Percentiles rank a stretch among this genome's conserved stretches.
These are phyloP conservation scores for Neurospora sp. DNA, from an alignment of 495 filamentous ascomycete genomes.

Conservation along the genomic window DNA sequence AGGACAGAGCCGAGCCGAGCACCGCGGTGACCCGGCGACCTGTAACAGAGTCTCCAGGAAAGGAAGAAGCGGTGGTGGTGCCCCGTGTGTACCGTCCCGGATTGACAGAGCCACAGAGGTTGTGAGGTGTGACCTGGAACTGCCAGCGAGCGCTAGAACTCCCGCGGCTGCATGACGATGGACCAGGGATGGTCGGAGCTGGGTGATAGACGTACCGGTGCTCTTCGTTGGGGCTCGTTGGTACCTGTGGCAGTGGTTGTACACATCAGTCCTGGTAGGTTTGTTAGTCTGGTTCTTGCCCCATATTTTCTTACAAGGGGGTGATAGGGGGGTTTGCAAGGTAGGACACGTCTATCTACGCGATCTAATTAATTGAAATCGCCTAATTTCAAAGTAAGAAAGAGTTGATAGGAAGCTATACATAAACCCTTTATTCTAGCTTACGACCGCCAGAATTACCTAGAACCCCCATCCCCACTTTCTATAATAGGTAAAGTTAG, in stretches of 20 bases:
- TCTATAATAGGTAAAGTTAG: too few relatives aligned
- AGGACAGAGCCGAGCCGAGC: not conserved
- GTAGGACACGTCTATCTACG: too few relatives aligned
- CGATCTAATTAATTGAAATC: too few relatives aligned
- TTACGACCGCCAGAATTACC: too few relatives aligned
- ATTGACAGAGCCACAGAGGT: not conserved
- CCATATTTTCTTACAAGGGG: too few relatives aligned
- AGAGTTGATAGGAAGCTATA: too few relatives aligned
- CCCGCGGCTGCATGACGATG: not conserved
- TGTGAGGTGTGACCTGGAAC: not conserved
- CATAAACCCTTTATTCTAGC: too few relatives aligned
- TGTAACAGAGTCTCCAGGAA: not conserved
- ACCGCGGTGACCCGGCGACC: not conserved
- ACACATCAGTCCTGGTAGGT: too few relatives aligned
- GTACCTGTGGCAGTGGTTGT: not conserved
- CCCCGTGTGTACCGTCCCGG: not conserved
- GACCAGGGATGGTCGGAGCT: conserved; percentile 1
- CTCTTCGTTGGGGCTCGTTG: not conserved
- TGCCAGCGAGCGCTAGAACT: not conserved
- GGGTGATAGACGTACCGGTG: not conserved
- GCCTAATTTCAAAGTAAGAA: too few relatives aligned
- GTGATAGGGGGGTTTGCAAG: too few relatives aligned
- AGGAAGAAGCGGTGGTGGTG: not conserved
- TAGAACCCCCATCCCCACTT: too few relatives aligned
- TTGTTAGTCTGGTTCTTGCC: too few relatives aligned